A percentile compares a stretch with the other conserved stretches of the same genome.
Conservation (phyloP, 2,329 filamentous ascomycete genomes). For the Neofusicoccum umdonicola region DNA sequence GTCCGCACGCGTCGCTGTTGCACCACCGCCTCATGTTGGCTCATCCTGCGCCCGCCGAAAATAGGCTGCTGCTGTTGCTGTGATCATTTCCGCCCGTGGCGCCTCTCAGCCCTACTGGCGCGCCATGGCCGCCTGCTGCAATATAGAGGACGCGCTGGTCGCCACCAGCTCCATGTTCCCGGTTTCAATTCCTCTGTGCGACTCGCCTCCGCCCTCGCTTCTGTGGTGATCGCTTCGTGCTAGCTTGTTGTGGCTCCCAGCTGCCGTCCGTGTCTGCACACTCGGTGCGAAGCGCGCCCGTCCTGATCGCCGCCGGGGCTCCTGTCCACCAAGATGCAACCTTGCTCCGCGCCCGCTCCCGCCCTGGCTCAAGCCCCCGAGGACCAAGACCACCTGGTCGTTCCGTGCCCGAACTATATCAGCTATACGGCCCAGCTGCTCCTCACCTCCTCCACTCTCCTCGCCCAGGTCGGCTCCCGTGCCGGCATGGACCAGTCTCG, state of each 20-base stretch:
- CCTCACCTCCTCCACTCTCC: conserved; percentile 11
- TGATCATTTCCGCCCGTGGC: not conserved
- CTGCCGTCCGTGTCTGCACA: not conserved
- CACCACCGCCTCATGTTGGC: conserved; percentile 14
- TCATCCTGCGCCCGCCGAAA: conserved; percentile 2
- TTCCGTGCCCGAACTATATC: conserved; percentile 15
- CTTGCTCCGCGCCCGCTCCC: conserved; percentile 13
- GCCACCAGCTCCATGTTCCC: not conserved
- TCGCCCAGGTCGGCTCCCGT: conserved; percentile 13
- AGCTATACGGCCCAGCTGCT: conserved; percentile 18
- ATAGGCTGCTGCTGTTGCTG: not conserved
- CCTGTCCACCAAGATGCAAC: conserved; percentile 12
- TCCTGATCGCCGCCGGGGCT: conserved; percentile 14
- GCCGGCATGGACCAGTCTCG: conserved; percentile 13
- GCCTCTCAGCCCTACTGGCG: conserved; percentile 6
- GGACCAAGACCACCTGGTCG: not conserved
- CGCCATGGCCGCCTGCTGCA: not conserved
- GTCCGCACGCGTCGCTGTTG: not conserved
- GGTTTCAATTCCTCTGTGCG: conserved; percentile 4
- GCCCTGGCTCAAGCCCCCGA: not conserved
- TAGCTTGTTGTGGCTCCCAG: not conserved
- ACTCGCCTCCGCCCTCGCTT: conserved; percentile 16
- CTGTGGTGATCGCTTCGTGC: conserved; percentile 2
- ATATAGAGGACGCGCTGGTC: not conserved
- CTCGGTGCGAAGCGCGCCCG: conserved; percentile 1